phyloP scores from a whole-genome alignment of 192 early-diverging fungal genomes.

The Umbelopsis sp. region DNA sequence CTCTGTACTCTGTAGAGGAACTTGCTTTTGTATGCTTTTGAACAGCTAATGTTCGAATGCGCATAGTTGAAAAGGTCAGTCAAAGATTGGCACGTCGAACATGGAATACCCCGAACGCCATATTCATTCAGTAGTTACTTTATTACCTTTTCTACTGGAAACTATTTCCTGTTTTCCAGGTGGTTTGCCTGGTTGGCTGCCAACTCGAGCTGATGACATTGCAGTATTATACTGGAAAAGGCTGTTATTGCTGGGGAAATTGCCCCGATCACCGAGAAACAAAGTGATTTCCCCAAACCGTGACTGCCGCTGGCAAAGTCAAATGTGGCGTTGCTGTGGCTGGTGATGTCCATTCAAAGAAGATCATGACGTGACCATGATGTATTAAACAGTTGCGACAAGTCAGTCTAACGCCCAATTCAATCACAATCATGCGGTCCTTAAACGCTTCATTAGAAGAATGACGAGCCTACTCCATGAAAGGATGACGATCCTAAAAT shows the following conservation, averaged over 20 bases:
- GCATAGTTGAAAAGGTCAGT: neutral
- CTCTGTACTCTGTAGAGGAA: neutral
- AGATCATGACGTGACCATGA: slow-evolving; percentile 9
- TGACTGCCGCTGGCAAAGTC: too few relatives aligned
- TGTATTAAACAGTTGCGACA: neutral
- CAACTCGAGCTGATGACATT: slow-evolving; percentile 1
- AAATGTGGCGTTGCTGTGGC: neutral
- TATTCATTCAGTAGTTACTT: neutral
- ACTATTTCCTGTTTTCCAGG: neutral
- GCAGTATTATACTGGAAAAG: too few relatives aligned
- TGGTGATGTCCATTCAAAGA: neutral
- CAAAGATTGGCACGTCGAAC: too few relatives aligned
- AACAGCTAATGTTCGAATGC: neutral
- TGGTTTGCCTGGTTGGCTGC: neutral
- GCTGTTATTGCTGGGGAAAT: too few relatives aligned
- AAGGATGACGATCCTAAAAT: slow-evolving; percentile 5
- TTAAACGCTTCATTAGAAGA: slow-evolving; percentile 9
- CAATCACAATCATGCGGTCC: too few relatives aligned
- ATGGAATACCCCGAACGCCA: neutral
- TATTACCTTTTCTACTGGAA: neutral
- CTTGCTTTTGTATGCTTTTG: neutral
- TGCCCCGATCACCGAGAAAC: too few relatives aligned
- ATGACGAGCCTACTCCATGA: too few relatives aligned
- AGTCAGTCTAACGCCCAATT: neutral
- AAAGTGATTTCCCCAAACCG: too few relatives aligned